Base-by-base conservation (phyloP, 1,139 yeast species). In the Yamadazyma mexicana region DNA sequence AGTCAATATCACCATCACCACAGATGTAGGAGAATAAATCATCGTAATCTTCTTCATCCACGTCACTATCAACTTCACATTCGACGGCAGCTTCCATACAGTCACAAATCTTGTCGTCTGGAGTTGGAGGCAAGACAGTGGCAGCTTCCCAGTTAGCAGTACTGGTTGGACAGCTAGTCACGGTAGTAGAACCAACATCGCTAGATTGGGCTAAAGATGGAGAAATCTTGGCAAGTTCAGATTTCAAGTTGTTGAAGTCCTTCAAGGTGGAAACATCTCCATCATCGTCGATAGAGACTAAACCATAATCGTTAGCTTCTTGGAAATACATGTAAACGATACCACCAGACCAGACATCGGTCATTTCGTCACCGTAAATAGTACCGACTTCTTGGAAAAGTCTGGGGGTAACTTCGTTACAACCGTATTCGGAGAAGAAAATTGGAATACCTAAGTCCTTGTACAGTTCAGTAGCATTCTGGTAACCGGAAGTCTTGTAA, bases 311-410 rank as follows among this genome's bases (percentile, higher is more conserved):
- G 64, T 87, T 87, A 39, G 69, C 80, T 64, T 87, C 95, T 67
- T 87, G 83, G 64, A 81, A 84, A 66, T 83, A 87, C 94, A 87
- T 86, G 69, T 87, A 87, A 31, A 83, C 95, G 55, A 87, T 79
- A 52, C 95, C 96, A 47, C 96, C 96, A 32, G 95, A 87, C 94
- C 95, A 87, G 36, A 85, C 86, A 44, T 74, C 78, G 17, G 76
- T 69, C 75, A 70, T 70, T 22, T 67, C 51, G 23, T 46, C 49
- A 31, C 65, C 53, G 55, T 61, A 71, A 40, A 71, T 54, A 55
- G 83, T 79, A 53, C 63, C 66, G 38, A 75, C 92, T 77, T 79
- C 95, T 43, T 75, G 75, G 60, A 83, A 57, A 40, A 79, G 70
- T 71, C 91, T 77, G 55, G 89, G 88, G 22, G 65, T 49, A 32